Percentiles rank a stretch among this genome's conserved stretches.
phyloP scores from a whole-genome alignment of 106 monocot genomes.

The Ottelia alismoides region DNA sequence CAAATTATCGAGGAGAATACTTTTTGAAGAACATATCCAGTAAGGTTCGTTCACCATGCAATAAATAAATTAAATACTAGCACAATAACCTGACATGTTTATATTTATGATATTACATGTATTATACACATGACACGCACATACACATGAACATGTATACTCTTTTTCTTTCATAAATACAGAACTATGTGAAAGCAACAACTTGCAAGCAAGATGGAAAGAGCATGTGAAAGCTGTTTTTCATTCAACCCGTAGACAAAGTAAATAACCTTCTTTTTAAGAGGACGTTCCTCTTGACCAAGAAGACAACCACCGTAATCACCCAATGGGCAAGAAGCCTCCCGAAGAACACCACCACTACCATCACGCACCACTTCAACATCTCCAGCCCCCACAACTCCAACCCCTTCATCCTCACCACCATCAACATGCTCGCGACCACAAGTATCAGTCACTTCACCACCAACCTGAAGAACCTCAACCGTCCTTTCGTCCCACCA shows the following conservation, averaged over 20 bases:
- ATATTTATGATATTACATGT: no score
- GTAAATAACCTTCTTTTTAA: slow-evolving; percentile 92
- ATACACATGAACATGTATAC: no score
- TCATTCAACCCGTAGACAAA: slow-evolving; percentile 78
- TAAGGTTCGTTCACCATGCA: no score
- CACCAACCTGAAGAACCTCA: slow-evolving; percentile 15
- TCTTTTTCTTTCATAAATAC: no score
- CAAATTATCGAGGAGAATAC: no score
- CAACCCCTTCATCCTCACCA: slow-evolving; percentile 21
- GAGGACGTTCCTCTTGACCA: slow-evolving; percentile 77
- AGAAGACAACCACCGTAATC: slow-evolving; percentile 42
- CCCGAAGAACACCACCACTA: slow-evolving; percentile 58
- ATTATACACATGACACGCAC: no score
- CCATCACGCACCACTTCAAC: slow-evolving; percentile 94
- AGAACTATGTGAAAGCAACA: no score
- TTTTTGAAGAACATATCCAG: no score
- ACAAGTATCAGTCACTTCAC: slow-evolving; percentile 55
- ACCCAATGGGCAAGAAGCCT: slow-evolving; percentile 52
- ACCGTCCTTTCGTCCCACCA: slow-evolving; percentile 14
- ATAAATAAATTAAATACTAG: no score
- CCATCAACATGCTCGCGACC: slow-evolving; percentile 22
- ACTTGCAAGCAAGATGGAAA: no score
- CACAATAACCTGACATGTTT: no score
- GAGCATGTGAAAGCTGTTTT: no score
- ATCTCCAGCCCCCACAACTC: slow-evolving; percentile 72